A percentile compares a stretch with the other conserved stretches of the same genome.
phyloP scores from a whole-genome alignment of 164 flowering plant genomes.

The Berberis thunbergii region DNA sequence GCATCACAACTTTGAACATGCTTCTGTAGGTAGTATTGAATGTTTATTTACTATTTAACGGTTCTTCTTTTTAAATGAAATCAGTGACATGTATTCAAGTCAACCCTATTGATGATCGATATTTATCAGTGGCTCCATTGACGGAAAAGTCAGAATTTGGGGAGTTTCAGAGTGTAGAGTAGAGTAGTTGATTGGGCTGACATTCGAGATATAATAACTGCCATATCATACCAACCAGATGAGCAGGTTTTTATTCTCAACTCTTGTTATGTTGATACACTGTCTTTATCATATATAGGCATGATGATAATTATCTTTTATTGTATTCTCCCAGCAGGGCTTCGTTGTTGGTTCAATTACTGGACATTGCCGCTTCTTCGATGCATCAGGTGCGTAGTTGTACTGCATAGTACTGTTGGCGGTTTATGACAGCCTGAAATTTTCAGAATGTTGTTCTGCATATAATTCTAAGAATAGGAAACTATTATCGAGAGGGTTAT shows the following conservation, averaged over 20 bases:
- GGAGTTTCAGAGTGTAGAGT: constrained; percentile 39
- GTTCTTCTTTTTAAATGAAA: constrained; percentile 7
- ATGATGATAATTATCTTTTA: constrained; percentile 9
- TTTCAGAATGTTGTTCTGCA: too few relatives aligned
- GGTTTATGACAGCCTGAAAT: too few relatives aligned
- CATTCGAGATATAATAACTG: constrained; percentile 54
- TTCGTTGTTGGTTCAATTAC: constrained; percentile 56
- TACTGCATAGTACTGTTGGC: not conserved
- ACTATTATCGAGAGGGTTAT: too few relatives aligned
- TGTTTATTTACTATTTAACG: not conserved
- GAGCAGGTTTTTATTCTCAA: constrained; percentile 42
- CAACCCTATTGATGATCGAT: constrained; percentile 67
- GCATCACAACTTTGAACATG: not conserved
- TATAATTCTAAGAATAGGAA: too few relatives aligned
- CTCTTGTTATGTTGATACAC: not conserved
- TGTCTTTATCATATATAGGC: too few relatives aligned
- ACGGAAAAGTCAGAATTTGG: constrained; percentile 92
- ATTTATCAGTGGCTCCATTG: constrained; percentile 84
- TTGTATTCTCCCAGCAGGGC: constrained; percentile 38
- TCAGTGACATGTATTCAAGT: constrained; percentile 88
- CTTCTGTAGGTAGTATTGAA: not conserved
- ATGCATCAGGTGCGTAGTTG: constrained; percentile 38
- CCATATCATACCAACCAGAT: constrained; percentile 66
- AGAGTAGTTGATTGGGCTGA: constrained; percentile 87
- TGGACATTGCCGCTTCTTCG: constrained; percentile 68